Conservation (phyloP, 495 filamentous ascomycete species). For the Platismatia glauca region DNA sequence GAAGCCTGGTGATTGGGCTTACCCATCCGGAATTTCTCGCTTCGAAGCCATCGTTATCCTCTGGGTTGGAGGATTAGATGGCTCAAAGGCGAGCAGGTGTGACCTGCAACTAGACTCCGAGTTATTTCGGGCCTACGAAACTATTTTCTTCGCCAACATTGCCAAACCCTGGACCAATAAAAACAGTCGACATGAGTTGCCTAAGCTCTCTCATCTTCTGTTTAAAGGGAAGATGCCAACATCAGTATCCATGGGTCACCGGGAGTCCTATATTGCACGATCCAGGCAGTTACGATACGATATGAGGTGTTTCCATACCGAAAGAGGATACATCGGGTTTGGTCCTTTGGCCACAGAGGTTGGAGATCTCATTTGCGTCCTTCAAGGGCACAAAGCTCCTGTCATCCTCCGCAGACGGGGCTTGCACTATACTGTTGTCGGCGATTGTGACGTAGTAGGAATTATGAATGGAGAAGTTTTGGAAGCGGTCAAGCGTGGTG, state of each 20-base stretch:
- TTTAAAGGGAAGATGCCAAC: neutral
- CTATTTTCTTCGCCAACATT: neutral
- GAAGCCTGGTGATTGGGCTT: neutral
- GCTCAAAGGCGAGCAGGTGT: neutral
- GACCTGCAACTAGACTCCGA: neutral
- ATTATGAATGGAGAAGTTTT: conserved; percentile 10
- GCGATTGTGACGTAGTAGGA: conserved; percentile 9
- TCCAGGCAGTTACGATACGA: neutral
- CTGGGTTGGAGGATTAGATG: neutral
- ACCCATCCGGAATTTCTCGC: neutral
- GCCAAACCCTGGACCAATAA: neutral
- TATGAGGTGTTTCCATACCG: neutral
- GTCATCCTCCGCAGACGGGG: neutral
- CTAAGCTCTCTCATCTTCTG: neutral
- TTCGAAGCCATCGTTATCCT: neutral
- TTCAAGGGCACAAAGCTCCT: neutral
- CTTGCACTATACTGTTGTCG: neutral
- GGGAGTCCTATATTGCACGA: neutral
- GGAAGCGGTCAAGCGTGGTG: conserved; percentile 8
- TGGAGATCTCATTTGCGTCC: neutral
- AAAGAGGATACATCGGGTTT: neutral
- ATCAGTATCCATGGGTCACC: neutral
- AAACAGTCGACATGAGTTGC: neutral
- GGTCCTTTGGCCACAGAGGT: neutral
- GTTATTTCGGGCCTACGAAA: neutral